Evolutionary conservation across 2,329 filamentous ascomycete species (phyloP), one percentile per base, ranked within the genome.

Genomic region (Cladosporium colombiae): DNA sequence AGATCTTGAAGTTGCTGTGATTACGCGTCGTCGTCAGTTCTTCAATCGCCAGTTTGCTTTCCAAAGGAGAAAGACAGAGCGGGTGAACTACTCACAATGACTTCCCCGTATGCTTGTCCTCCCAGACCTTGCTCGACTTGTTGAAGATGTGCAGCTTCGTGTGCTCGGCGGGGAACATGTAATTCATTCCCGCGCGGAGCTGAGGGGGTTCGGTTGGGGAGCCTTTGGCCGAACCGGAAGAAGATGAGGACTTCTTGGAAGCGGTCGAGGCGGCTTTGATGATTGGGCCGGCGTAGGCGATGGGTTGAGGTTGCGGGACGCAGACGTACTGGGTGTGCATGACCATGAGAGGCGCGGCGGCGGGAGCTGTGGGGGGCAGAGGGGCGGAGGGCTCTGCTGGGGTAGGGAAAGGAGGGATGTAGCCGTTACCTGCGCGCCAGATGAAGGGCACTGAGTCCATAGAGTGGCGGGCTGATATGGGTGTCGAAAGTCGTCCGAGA

Each of bases 81-180:
- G 21, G 21, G 49, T 27, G 8, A 27, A 65, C n/a, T 31, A 53
- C 69, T 33, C 53, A 71, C 59, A 70, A 59, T 1, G 63, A 49
- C 40, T 68, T 58, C 27, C 67, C 64, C 14, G 67, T 52, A 40
- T 71, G 72, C 49, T 69, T 68, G 3, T 62, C 67, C 40, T 73
- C 69, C 73, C 73, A 76, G 44, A 76, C 65, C 40, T 68, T 69
- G 5, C 64, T 57, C 27, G 68, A 67, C 61, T 72, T 70, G 27
- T 66, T 69, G 68, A 76, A 75, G 52, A 76, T 65, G 64, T 76
- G 74, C 35, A 76, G 65, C 33, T 72, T 71, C 13, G 74, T 75
- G 64, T 75, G 72, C 18, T 64, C 49, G 3, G 64, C 56, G 6
- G 73, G 69, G 60, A 72, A 74, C 63, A 76, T 69, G 66, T 73